Base-by-base conservation (phyloP, 2,329 filamentous ascomycete genomes). In the Lithohypha guttulata region DNA sequence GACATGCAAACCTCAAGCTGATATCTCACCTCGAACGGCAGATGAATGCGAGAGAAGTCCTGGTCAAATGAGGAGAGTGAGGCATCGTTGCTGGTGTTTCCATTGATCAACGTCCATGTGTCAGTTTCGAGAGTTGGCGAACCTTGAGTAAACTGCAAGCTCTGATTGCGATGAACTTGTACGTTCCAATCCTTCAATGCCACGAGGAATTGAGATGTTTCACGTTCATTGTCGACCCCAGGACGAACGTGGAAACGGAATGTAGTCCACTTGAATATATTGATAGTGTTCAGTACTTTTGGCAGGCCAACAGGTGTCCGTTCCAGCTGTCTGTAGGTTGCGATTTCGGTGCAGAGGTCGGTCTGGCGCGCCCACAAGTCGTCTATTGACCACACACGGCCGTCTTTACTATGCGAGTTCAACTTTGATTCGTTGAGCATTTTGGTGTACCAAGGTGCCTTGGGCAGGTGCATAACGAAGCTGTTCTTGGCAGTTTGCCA, bases 1-100 rank as follows among this genome's bases (percentile, higher is more conserved):
- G 87, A 93, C n/a, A 96, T 70, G 55, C 89, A 96, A 0, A 85
- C 87, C 57, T 98, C 89, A 0, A 98, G 71, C 56, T 94, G 86
- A 54, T 96, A 98, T 11, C 84, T 74, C 1, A 94, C 74, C 1
- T 76, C 63, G 45, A 86, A 95, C 0, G 74, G 63, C 3, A 89
- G 65, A 39, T 60, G 48, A 59, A 43, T 55, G 48, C 51, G 47
- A 2, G 47, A 44, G 4, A 43, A 35, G 18, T 53, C 45, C 10
- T 51, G 45, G 17, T 30, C 41, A 18, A 46, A 31, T 10, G 42
- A 39, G 6, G 35, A 22, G 17, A 23, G 37, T n/a, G n/a, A n/a
- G 10, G 20, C 35, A 9, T 36, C 9, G 19, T 27, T 20, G 3
- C 34, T 34, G 15, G 55, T 51, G 9, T 51, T 49, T 17, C 51